phyloP scores from a whole-genome alignment of 1,284 basidiomycete genomes.

The Crucibulum parvulum region DNA sequence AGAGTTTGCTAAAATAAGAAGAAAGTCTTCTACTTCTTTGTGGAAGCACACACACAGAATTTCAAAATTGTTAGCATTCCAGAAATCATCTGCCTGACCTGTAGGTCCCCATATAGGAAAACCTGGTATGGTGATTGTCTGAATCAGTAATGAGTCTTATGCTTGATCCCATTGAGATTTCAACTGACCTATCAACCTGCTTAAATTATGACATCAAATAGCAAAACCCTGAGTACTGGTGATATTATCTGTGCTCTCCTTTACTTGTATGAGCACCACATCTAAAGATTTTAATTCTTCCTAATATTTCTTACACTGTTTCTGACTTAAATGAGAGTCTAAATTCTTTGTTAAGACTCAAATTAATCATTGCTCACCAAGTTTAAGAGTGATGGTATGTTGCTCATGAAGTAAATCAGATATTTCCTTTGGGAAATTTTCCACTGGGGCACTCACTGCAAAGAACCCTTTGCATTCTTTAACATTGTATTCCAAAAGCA shows the following conservation, averaged over 20 bases:
- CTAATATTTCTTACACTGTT: neutral
- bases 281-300: too few relatives aligned
- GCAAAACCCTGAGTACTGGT: neutral
- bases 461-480: too few relatives aligned
- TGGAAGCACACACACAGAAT: neutral
- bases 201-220: neutral
- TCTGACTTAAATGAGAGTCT: neutral
- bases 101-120: neutral
- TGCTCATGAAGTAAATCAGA: neutral
- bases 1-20: neutral
- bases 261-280: neutral
- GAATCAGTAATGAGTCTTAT: neutral
- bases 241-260: neutral
- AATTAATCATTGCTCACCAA: neutral
- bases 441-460: too few relatives aligned
- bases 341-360: neutral
- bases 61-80: neutral
- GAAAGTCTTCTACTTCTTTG: neutral
- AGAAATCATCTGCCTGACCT: neutral
- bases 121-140: neutral
- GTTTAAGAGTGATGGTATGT: neutral
- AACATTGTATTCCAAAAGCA: too few relatives aligned
- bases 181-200: neutral
- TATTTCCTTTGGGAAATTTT: too few relatives aligned
- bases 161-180: neutral